Evolutionary conservation across 371 early-diverging fungal species (phyloP).

Genomic region (Haplosporangium sp.): DNA sequence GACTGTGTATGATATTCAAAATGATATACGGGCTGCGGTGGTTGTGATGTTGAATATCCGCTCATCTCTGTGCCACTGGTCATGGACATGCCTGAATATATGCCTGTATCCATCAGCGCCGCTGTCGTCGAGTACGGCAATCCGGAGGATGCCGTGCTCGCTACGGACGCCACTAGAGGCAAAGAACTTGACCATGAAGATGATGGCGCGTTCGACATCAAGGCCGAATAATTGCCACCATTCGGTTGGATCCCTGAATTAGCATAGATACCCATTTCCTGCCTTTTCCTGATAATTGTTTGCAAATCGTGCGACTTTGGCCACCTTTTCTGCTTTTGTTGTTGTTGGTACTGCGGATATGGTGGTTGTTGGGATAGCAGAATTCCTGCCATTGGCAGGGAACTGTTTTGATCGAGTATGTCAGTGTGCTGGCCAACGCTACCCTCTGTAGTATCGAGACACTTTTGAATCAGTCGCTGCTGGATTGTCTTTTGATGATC

Average conservation of each 20-base stretch:
- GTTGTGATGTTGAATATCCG: background rate
- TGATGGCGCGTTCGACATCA: background rate
- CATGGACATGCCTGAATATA: background rate
- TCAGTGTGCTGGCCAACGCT: background rate
- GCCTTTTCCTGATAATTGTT: constrained; percentile 31
- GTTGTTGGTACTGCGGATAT: constrained; percentile 18
- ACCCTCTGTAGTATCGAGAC: constrained; percentile 1
- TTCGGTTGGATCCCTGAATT: constrained; percentile 27
- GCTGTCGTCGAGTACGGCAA: background rate
- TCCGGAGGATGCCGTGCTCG: no score
- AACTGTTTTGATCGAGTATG: background rate
- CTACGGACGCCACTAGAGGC: background rate
- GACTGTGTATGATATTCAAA: constrained; percentile 7
- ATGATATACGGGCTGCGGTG: constrained; percentile 13
- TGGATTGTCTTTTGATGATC: constrained; percentile 22
- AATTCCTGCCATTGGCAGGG: background rate
- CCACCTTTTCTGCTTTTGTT: constrained; percentile 20
- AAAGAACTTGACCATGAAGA: background rate
- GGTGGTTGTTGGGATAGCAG: background rate
- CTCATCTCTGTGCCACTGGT: background rate
- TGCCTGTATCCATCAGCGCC: background rate
- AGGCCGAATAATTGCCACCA: constrained; percentile 14
- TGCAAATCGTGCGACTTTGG: constrained; percentile 27
- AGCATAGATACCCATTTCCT: constrained; percentile 35
- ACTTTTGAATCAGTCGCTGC: constrained; percentile 27